Percentiles rank a stretch among this genome's conserved stretches.
Conservation (phyloP, 1,139 yeast species). For the Blastobotrys proliferans region DNA sequence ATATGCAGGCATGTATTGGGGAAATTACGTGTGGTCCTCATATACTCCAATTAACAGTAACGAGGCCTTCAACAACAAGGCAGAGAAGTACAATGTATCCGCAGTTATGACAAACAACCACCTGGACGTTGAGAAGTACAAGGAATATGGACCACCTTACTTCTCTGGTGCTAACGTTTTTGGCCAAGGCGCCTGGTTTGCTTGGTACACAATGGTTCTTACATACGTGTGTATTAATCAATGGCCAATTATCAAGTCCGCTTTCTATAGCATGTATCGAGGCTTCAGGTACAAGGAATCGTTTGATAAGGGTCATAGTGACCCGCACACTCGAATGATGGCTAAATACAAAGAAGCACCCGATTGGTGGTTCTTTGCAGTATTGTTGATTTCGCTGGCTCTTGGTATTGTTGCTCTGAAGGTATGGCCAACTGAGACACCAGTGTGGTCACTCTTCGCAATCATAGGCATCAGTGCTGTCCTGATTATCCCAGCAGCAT, state of each 20-base stretch:
- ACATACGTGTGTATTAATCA: slow-evolving; percentile 24
- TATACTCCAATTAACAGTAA: slow-evolving; percentile 52
- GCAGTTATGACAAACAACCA: slow-evolving; percentile 36
- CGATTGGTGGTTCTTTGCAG: slow-evolving; percentile 52
- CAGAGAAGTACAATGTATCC: slow-evolving; percentile 40
- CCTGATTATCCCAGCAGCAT: slow-evolving; percentile 49
- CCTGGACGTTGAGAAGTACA: slow-evolving; percentile 31
- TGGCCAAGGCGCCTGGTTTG: slow-evolving; percentile 37
- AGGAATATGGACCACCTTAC: slow-evolving; percentile 45
- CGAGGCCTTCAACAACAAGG: slow-evolving; percentile 45
- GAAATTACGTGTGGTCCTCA: slow-evolving; percentile 48
- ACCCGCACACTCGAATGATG: slow-evolving; percentile 48
- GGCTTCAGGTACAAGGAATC: slow-evolving; percentile 7
- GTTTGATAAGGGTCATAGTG: slow-evolving; percentile 28
- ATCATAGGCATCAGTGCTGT: slow-evolving; percentile 51
- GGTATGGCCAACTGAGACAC: slow-evolving; percentile 41
- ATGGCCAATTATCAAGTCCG: slow-evolving; percentile 3
- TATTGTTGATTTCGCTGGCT: slow-evolving; percentile 45
- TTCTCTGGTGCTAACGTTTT: slow-evolving; percentile 38
- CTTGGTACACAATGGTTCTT: slow-evolving; percentile 26
- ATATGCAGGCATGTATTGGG: slow-evolving; percentile 48
- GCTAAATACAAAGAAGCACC: slow-evolving; percentile 54
- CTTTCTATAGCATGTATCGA: slow-evolving; percentile 20
- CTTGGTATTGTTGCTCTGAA: slow-evolving; percentile 47
- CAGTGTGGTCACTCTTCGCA: slow-evolving; percentile 52